Base-by-base conservation (phyloP, 352 stramenopile genomes). In the Phytophthora capsici region DNA sequence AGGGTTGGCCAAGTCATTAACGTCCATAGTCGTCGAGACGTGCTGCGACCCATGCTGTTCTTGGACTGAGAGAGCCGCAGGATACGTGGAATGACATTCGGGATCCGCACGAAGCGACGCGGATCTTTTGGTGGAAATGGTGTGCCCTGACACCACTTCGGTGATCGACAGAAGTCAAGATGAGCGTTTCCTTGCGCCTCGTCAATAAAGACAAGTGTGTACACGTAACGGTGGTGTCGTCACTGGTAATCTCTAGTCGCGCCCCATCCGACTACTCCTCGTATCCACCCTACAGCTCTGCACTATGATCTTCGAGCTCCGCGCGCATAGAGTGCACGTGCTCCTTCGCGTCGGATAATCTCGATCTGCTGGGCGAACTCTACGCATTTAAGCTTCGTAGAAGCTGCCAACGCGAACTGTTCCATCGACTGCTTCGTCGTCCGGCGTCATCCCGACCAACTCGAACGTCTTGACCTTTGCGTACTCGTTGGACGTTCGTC, bases 361-460 rank as follows among this genome's bases (percentile, higher is more conserved):
- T n/a, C n/a, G n/a, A n/a, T n/a, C n/a, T n/a, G n/a, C n/a, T n/a
- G n/a, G n/a, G n/a, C n/a, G n/a, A n/a, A n/a, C n/a, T n/a, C n/a
- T n/a, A n/a, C n/a, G n/a, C 72, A 83, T 8, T 59, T 57, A 4
- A 86, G 49, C 56, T 77, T 67, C 4, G 60, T 78, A 17, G 75
- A 76, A 38, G 71, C 68, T 14, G 79, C 62, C 7, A 84, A 12
- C 5, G 74, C 74, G 41, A 82, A 66, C 73, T 14, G 73, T 57
- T 46, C 48, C 46, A 25, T 66, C 49, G 1, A 14, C 43, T 17
- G 28, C 36, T 2, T 37, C 55, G 44, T 50, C 55, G 16, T 77
- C 66, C 40, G 63, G 63, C 6, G 57, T 36, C 56, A 59, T 23
- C 34, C 63, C 63, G 37, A 72, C 57, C 32, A 83, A 70, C 48